Evolutionary conservation across 768 basidiomycete species (phyloP), one percentile per base, ranked within the genome.

Genomic region (Phylloporus rhodoxanthus): DNA sequence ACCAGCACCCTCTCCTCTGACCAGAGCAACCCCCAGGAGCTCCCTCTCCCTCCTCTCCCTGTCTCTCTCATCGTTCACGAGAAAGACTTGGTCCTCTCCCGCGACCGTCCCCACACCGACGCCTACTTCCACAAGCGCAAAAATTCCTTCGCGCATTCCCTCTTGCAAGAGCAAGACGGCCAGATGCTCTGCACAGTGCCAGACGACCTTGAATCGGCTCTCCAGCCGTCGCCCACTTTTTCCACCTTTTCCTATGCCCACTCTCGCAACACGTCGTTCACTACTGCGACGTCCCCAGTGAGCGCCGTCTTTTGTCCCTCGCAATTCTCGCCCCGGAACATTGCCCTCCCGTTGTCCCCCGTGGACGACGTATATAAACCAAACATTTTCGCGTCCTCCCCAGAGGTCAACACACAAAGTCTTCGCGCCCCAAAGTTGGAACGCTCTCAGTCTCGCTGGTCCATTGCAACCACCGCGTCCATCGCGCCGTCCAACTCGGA

Each of bases 1-100:
- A 68, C 65, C 0, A 66, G 65, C 34, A 66, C 66, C 8, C 60
- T 66, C 51, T 66, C 66, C 2, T 66, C 65, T 0, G 67, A 68
- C 14, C 67, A 68, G 30, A 68, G 65, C 28, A 56, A 57, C 2
- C 57, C 66, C 0, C 62, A 57, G 32, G 65, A 66, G 19, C 38
- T 60, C 1, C 48, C 57, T 15, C 64, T 55, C 2, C 48, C 57
- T 0, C 66, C 66, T 0, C 47, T 61, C 0, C 66, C 64, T 28
- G 64, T 64, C 2, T 68, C 65, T 4, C 62, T 66, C n/a, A 56
- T 66, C 3, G 60, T 66, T 2, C 65, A 66, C 2, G 58, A 68
- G 0, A 64, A 64, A 2, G 65, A 66, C 7, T 4, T 62, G 1
- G 29, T 65, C 8, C 54, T 61, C 0, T 51, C 51, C n/a, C 53